These are phyloP conservation scores for Trypanosomatidae sp. DNA, from an alignment of 208 protist species.

Conservation along the genomic window DNA sequence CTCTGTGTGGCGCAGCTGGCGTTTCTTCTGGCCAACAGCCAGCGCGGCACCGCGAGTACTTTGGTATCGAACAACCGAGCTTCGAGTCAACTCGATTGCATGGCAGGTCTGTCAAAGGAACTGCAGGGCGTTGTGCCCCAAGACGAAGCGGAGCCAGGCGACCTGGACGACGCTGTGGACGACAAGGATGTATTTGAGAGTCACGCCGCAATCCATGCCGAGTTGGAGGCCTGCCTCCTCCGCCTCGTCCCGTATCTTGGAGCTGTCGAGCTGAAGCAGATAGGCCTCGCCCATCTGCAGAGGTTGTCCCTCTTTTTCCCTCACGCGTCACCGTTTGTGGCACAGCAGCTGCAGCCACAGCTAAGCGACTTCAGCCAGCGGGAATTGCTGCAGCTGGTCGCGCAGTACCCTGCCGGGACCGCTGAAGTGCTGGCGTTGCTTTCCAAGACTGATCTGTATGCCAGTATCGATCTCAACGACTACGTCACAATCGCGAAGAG, in stretches of 20 bases:
- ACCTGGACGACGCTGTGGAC: not conserved
- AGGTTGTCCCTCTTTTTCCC: conserved; percentile 45
- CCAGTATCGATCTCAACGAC: conserved; percentile 65
- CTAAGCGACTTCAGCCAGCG: conserved; percentile 41
- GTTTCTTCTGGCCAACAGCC: not conserved
- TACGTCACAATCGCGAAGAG: conserved; percentile 48
- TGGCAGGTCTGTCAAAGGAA: not conserved
- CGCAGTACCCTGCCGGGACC: conserved; percentile 41
- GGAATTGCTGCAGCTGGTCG: conserved; percentile 64
- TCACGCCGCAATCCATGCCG: not conserved
- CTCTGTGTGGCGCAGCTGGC: not conserved
- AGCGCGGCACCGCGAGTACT: not conserved
- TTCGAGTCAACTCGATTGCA: not conserved
- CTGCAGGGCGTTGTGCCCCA: not conserved
- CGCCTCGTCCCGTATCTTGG: conserved; percentile 30
- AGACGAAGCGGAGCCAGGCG: not conserved
- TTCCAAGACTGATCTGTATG: conserved; percentile 36
- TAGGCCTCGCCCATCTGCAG: conserved; percentile 50
- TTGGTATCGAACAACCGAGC: not conserved
- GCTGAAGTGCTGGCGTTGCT: conserved; percentile 44
- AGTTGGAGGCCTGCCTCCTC: conserved; percentile 26
- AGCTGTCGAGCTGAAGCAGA: conserved; percentile 37
- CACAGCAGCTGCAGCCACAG: conserved; percentile 31
- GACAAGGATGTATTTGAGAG: conserved; percentile 4
- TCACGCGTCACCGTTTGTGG: conserved; percentile 27